Evolutionary conservation across 177 flowering plant genomes (phyloP), one percentile per base, ranked within the genome.

Genomic region (Vitis hybrid): DNA sequence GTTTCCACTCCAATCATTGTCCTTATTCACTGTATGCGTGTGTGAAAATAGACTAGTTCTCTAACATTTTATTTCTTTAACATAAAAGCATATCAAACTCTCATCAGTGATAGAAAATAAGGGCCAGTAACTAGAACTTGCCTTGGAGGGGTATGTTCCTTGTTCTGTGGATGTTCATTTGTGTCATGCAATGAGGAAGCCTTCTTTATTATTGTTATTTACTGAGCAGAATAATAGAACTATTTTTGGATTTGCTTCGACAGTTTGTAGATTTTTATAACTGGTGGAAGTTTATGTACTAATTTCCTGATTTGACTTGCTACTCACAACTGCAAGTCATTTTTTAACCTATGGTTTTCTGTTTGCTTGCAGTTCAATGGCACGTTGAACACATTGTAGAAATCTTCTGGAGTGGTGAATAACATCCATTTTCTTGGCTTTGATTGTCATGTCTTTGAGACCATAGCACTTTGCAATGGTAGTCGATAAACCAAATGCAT

Each of bases 361-460:
- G 56, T 16, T 53, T 4, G 16, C 16, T 53, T 53, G 56, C 16
- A 53, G 56, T 53, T 53, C 56, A 12, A 53, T 15, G 56, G 56
- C 45, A 39, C 8, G 45, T 39, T 39, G 45, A 53, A 53, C 56
- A 53, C 56, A 53, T 53, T n/a, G 60, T 18, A 57, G 13, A 26
- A 9, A 2, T 8, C 10, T 12, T 8, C 19, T 18, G 26, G 45
- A 39, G 3, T 64, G 26, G 19, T 33, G 73, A 69, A 70, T 60
- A 70, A 59, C 70, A 72, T 60, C 66, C 61, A 48, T 3, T 13
- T n/a, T 15, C 14, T 56, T 68, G 8, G 48, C 56, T 53, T n/a
- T 15, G 56, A 15, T 68, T 53, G 57, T 16, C 60, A 16, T 75
- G 74, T 64, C 66, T 70, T 70, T 22, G 74, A 50, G 56, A 69